Evolutionary conservation across 176 grass and related monocot genomes (phyloP).

Genomic region (Phyllostachys edulis): DNA sequence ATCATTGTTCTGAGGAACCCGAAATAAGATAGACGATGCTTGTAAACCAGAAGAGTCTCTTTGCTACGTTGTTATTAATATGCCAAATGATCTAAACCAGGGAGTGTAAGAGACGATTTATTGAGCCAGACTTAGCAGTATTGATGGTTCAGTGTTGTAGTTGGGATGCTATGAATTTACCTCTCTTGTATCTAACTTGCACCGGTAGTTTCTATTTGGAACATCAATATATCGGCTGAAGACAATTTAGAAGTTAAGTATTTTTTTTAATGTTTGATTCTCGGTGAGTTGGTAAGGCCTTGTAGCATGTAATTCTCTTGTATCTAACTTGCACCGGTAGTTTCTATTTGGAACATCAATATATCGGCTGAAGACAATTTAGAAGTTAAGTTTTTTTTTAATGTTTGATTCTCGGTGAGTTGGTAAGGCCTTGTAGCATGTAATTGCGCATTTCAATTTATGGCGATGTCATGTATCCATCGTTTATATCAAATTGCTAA

Average conservation of each 20-base stretch:
- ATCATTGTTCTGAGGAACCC: conserved; percentile 92
- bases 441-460: not conserved
- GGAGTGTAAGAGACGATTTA: not conserved
- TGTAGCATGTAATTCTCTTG: conserved; percentile 6
- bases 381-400: not conserved
- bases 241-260: not conserved
- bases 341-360: conserved; percentile 4
- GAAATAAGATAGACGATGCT: conserved; percentile 37
- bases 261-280: not conserved
- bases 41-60: not conserved
- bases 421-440: not conserved
- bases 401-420: not conserved
- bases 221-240: conserved; percentile 1
- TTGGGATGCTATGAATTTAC: conserved; percentile 17
- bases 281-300: no score
- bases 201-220: not conserved
- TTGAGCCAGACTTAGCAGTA: not conserved
- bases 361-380: not conserved
- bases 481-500: not conserved
- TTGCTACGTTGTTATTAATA: conserved; percentile 17
- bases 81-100: not conserved
- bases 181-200: conserved; percentile 21
- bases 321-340: conserved; percentile 11
- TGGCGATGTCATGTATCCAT: not conserved
- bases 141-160: conserved; percentile 27